phyloP scores from a whole-genome alignment of 2,329 filamentous ascomycete species.

The Xylariaceae sp. region DNA sequence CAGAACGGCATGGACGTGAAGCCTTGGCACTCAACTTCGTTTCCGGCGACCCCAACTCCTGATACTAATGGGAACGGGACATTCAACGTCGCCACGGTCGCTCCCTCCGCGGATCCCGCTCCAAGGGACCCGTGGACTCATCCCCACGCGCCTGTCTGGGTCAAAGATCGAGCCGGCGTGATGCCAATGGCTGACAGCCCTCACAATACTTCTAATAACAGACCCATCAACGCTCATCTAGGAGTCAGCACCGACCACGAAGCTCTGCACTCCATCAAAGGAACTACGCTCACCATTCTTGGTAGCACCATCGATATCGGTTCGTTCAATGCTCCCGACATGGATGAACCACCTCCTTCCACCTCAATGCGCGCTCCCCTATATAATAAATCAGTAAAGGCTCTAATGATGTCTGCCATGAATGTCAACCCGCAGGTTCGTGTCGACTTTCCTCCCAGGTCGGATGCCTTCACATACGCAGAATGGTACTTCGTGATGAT shows the following conservation, averaged over 20 bases:
- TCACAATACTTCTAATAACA: slow-evolving; percentile 33
- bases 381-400: slow-evolving; percentile 69
- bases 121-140: slow-evolving; percentile 35
- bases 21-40: slow-evolving; percentile 40
- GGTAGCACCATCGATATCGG: slow-evolving; percentile 77
- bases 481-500: slow-evolving; percentile 73
- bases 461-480: slow-evolving; percentile 64
- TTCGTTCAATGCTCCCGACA: slow-evolving; percentile 63
- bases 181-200: slow-evolving; percentile 23
- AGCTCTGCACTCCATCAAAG: slow-evolving; percentile 68
- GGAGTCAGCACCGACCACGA: slow-evolving; percentile 61
- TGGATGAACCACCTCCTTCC: slow-evolving; percentile 54
- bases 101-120: slow-evolving; percentile 23
- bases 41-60: slow-evolving; percentile 25
- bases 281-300: slow-evolving; percentile 72
- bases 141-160: slow-evolving; percentile 34
- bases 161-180: slow-evolving; percentile 24
- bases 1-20: slow-evolving; percentile 59
- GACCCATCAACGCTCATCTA: slow-evolving; percentile 59
- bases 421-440: slow-evolving; percentile 55
- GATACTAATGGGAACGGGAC: slow-evolving; percentile 24
- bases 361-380: slow-evolving; percentile 40
- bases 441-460: slow-evolving; percentile 58
- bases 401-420: slow-evolving; percentile 63
- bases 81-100: slow-evolving; percentile 15